Percentiles rank a stretch among this genome's conserved stretches.
Conservation (phyloP, 805 yeast species). For the Diddensiella transvaalensis region DNA sequence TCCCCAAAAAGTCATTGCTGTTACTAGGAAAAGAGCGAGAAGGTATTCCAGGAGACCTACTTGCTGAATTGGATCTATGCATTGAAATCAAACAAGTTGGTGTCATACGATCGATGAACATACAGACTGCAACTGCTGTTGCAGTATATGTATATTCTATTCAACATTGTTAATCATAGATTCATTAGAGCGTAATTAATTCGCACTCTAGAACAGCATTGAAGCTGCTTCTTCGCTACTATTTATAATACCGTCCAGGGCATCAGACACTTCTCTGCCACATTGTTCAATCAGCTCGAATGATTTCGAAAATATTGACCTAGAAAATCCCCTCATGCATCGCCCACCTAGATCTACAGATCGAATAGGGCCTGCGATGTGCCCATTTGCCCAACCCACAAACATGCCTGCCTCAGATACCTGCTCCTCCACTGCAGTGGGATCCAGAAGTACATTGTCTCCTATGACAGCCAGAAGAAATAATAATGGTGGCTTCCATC, state of each 20-base stretch:
- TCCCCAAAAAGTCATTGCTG: constrained; percentile 76
- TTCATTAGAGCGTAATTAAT: background rate
- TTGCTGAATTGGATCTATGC: constrained; percentile 80
- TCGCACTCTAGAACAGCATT: background rate
- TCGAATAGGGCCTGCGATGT: constrained; percentile 67
- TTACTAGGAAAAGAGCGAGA: constrained; percentile 83
- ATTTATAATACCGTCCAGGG: constrained; percentile 36
- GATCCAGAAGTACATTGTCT: constrained; percentile 69
- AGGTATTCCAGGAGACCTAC: constrained; percentile 83
- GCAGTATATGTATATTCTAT: constrained; percentile 85
- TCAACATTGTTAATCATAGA: constrained; percentile 47
- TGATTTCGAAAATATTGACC: constrained; percentile 44
- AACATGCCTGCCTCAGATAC: constrained; percentile 83
- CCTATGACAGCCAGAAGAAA: constrained; percentile 78
- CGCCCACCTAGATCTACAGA: constrained; percentile 54
- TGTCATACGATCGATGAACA: constrained; percentile 90
- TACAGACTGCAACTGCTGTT: constrained; percentile 94
- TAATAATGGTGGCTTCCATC: constrained; percentile 67
- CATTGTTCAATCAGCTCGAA: constrained; percentile 55
- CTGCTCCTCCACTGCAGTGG: constrained; percentile 82
- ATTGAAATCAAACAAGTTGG: constrained; percentile 91
- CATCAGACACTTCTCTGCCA: constrained; percentile 59
- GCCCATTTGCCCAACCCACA: constrained; percentile 65
- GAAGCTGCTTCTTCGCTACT: constrained; percentile 10
- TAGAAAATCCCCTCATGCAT: constrained; percentile 20